Conservation (phyloP, 768 basidiomycete genomes). For the Vararia minispora region DNA sequence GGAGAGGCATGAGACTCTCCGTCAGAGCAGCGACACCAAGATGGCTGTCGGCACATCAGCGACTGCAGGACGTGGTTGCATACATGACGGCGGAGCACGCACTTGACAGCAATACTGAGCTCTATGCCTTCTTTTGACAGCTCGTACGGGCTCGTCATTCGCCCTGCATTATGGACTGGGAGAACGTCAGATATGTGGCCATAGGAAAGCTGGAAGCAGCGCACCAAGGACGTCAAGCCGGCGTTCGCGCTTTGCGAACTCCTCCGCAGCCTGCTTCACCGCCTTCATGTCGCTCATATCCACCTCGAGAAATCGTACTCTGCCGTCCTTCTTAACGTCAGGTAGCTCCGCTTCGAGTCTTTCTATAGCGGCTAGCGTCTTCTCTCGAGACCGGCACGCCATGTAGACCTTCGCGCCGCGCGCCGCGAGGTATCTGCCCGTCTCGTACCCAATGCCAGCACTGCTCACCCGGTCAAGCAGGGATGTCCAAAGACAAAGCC, state of each 20-base stretch:
- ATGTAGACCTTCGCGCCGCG: background rate
- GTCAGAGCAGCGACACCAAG: conserved; percentile 1
- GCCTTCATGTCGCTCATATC: background rate
- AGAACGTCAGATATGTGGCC: too few relatives aligned
- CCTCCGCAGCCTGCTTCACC: background rate
- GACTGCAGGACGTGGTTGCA: too few relatives aligned
- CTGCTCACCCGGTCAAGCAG: background rate
- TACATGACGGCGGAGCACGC: background rate
- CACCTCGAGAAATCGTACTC: background rate
- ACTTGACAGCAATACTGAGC: background rate
- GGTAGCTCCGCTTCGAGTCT: background rate
- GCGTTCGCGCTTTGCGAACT: background rate
- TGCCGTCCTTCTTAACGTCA: background rate
- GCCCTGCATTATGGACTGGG: conserved; percentile 3
- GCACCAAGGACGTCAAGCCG: background rate
- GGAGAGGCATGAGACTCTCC: background rate
- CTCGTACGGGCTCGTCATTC: background rate
- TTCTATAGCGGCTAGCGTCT: background rate
- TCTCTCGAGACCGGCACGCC: background rate
- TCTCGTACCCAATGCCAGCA: background rate
- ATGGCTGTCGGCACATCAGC: too few relatives aligned
- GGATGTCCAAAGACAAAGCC: background rate
- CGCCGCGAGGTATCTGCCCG: background rate
- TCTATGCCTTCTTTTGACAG: background rate
- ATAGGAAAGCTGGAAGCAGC: too few relatives aligned